Percentiles rank a stretch among this genome's conserved stretches.
Conservation (phyloP, 148 eudicot genomes). For the Rhododendron henanense region DNA sequence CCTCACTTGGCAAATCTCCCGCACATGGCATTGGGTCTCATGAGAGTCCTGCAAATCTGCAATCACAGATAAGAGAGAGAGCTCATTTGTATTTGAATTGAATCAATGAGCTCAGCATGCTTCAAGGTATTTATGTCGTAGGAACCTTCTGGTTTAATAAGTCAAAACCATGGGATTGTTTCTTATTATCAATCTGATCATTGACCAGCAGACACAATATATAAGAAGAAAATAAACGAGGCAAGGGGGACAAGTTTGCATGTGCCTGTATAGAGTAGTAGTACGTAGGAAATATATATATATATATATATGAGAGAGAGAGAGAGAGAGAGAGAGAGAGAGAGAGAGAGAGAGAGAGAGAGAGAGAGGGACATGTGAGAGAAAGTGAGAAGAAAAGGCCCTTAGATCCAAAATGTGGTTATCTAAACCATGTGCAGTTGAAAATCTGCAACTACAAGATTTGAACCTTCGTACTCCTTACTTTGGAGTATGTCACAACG, state of each 20-base stretch:
- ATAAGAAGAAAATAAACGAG: background rate
- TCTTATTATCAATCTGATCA: background rate
- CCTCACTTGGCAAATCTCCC: background rate
- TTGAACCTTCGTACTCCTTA: background rate
- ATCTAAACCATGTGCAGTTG: background rate
- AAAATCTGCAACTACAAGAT: background rate
- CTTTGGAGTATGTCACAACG: no score
- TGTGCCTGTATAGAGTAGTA: background rate
- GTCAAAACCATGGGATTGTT: background rate
- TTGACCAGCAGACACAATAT: background rate
- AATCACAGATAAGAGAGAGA: no score
- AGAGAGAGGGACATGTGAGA: background rate
- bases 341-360: no score
- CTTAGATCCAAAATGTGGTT: background rate
- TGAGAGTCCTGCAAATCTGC: no score
- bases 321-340: no score
- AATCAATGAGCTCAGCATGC: background rate
- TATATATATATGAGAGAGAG: background rate
- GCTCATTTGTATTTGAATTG: no score
- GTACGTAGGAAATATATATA: background rate
- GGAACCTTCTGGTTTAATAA: background rate
- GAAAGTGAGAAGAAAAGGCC: background rate
- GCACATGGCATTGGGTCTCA: background rate
- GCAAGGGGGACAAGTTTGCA: background rate
- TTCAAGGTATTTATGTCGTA: background rate